These are phyloP conservation scores for Veloporphyrellus conicus DNA, from an alignment of 1,284 basidiomycete species.

Conservation along the genomic window DNA sequence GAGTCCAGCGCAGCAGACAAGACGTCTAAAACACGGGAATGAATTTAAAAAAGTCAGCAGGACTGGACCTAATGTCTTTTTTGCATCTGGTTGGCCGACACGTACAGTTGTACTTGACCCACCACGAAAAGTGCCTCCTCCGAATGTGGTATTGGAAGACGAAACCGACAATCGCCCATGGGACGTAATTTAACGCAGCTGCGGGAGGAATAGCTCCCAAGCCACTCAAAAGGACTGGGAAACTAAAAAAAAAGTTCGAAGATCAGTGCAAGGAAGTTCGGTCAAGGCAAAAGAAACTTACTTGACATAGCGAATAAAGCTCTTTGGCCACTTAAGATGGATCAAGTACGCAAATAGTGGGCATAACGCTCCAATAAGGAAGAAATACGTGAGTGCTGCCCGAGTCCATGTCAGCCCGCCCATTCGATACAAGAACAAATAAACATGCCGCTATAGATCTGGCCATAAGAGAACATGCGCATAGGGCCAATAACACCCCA, in stretches of 20 bases:
- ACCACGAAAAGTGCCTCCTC: constrained; percentile 47
- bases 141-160: constrained; percentile 54
- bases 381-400: constrained; percentile 44
- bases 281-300: constrained; percentile 12
- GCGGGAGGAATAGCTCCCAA: constrained; percentile 51
- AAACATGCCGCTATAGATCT: constrained; percentile 24
- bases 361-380: constrained; percentile 51
- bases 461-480: constrained; percentile 27
- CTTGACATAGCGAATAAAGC: constrained; percentile 46
- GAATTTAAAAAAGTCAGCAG: too few species aligned
- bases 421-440: too few species aligned
- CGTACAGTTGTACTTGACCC: constrained; percentile 54
- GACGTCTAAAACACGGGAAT: constrained; percentile 34
- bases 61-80: background rate
- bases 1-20: constrained; percentile 47
- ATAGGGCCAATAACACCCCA: constrained; percentile 43
- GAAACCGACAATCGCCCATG: constrained; percentile 49
- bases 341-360: constrained; percentile 42
- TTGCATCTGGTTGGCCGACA: background rate
- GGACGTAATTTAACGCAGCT: constrained; percentile 43
- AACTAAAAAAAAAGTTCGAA: constrained; percentile 21
- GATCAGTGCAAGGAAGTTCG: too few species aligned
- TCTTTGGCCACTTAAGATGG: constrained; percentile 41
- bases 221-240: constrained; percentile 53
- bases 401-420: background rate